Evolutionary conservation across 208 protist genomes (phyloP), one percentile per base, ranked within the genome.

Genomic region (Wallacemonas sp.): DNA sequence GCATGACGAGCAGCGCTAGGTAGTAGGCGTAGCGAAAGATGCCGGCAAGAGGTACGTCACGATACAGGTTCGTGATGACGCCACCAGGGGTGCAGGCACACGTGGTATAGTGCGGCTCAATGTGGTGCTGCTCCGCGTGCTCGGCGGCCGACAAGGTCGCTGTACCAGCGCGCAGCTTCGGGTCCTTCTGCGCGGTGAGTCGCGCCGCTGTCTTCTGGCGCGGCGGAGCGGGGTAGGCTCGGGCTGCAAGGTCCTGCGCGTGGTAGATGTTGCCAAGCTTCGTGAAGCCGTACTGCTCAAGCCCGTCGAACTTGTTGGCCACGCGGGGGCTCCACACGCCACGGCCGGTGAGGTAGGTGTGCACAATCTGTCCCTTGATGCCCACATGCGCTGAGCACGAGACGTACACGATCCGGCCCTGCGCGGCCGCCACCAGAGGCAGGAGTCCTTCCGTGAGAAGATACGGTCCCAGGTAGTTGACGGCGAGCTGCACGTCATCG

Each of bases 211-310:
- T 21, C 9, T 5, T 24, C 64, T 50, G 62, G 32, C 33, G 44
- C 33, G 61, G 39, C 5, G 44, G 60, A 55, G 67, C 44, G 22
- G 68, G 71, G 65, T 87, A 94, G 1, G 85, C 81, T 29, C 85
- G 72, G n/a, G 78, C 29, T 19, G 89, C 89, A 32, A 92, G 76
- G 41, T 92, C 78, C 71, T 92, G 85, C 10, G 85, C 81, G 71
- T 90, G 83, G 33, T 89, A 91, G 38, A 92, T 91, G 55, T 83
- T 89, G n/a, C 83, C 83, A 8, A 92, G 83, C 72, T 94, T 91
- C 44, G 88, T 91, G 61, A 94, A 85, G 21, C 83, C 88, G 66
- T 92, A 92, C 81, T 92, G 88, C 75, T 94, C 85, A 8, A 90
- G 59, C 5, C 76, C 84, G 46, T 94, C 81, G 68, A 89, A 92